These are phyloP conservation scores for Alnus rubra DNA, from an alignment of 306 rosid species.

Conservation along the genomic window DNA sequence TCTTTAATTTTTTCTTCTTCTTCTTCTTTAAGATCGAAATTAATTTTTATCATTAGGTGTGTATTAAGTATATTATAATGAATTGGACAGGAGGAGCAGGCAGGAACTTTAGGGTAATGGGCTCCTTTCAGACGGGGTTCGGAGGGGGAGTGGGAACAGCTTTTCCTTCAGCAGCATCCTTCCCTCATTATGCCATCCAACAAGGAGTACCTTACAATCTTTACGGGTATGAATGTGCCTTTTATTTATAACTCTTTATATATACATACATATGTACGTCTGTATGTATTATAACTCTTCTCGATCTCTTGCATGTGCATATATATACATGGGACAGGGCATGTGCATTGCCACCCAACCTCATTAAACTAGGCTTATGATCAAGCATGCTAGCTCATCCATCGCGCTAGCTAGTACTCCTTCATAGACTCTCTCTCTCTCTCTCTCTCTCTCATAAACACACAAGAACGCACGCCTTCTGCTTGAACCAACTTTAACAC, in stretches of 20 bases:
- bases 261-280: no score
- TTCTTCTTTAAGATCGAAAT: background rate
- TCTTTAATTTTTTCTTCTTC: no score
- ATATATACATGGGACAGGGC: constrained; percentile 27
- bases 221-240: constrained; percentile 62
- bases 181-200: constrained; percentile 95
- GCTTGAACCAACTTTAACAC: background rate
- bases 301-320: no score
- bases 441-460: background rate
- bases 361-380: constrained; percentile 20
- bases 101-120: constrained; percentile 87
- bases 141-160: constrained; percentile 79
- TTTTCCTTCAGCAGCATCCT: constrained; percentile 81
- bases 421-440: background rate
- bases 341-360: constrained; percentile 57
- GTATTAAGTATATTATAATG: background rate
- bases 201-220: constrained; percentile 89
- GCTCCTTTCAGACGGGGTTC: constrained; percentile 81
- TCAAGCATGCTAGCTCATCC: constrained; percentile 37
- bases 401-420: background rate
- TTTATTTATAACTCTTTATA: background rate
- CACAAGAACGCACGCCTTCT: no score
- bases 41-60: no score
- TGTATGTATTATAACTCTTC: no score
- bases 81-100: constrained; percentile 56